A percentile compares a stretch with the other conserved stretches of the same genome.
phyloP scores from a whole-genome alignment of 768 basidiomycete genomes.

The Cystobasidium tubakii region DNA sequence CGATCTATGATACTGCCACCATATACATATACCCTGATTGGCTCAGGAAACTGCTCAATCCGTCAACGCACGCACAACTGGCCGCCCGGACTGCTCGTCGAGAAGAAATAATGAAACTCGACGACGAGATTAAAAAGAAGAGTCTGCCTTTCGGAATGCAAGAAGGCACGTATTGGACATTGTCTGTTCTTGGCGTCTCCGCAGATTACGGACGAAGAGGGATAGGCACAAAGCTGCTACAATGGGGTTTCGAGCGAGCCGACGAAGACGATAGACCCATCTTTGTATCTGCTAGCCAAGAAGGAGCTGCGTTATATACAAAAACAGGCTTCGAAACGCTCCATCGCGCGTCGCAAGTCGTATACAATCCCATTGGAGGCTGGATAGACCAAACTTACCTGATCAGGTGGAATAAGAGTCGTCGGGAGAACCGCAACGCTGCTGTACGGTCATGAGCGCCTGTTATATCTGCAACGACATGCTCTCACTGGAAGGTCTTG shows the following conservation, averaged over 20 bases:
- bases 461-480: background rate
- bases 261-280: background rate
- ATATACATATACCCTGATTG: conserved; percentile 3
- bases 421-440: background rate
- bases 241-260: conserved; percentile 22
- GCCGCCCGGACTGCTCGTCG: background rate
- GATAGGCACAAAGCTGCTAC: conserved; percentile 13
- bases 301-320: background rate
- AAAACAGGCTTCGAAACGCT: conserved; percentile 4
- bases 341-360: background rate
- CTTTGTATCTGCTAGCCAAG: background rate
- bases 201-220: conserved; percentile 19
- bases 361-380: background rate
- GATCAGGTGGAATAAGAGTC: background rate
- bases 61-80: background rate
- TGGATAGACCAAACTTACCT: background rate
- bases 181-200: conserved; percentile 8
- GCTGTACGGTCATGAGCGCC: no score
- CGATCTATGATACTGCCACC: background rate
- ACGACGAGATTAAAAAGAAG: background rate
- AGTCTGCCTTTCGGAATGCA: background rate
- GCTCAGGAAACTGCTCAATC: background rate
- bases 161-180: conserved; percentile 8
- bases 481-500: background rate
- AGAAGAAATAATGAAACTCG: background rate